Base-by-base conservation (phyloP, 2,329 filamentous ascomycete genomes). In the Biscogniauxia mediterranea region DNA sequence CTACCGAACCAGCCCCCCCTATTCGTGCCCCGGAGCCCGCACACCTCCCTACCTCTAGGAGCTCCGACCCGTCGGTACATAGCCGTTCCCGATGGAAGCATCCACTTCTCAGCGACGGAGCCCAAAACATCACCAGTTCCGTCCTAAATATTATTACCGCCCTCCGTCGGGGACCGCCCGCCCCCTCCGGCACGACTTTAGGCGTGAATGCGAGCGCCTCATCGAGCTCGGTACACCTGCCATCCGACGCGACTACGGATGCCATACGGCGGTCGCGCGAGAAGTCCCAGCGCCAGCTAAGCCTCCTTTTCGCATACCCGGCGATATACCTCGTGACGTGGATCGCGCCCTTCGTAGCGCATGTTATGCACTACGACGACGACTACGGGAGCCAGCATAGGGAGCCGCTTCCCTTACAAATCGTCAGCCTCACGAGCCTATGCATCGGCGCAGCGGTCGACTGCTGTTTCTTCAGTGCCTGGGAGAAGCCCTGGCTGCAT, bases 271-370 rank as follows among this genome's bases (percentile, higher is more conserved):
- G 67, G 19, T 71, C 82, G 8, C 81, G 86, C 13, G 77, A 81
- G 17, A 84, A 83, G 61, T 87, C 91, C 61, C 82, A 84, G 52
- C 83, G 87, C 9, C 89, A 93, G 69, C 80, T 93, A 1, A 84
- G 88, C 32, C 83, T 89, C 28, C 80, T 93, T 19, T 92, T 93
- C 75, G 85, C 92, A 54, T 94, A 94, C 72, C 91, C 91, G 0
- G 72, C 89, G 19, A 83, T 90, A 3, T 93, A 94, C 74, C 80
- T 90, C 20, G 74, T 85, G 4, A 85, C 91, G 66, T 94, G 91
- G 91, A 76, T 89, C 3, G 76, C 90, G 7, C 90, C 91, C 0
- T 91, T 93, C 67, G 76, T 88, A 1, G 80, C 80, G 1, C 88
- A 93, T 71, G 79, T 86, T 55, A 75, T 87, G 55, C 81, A 80